Evolutionary conservation across 805 yeast genomes (phyloP).

Genomic region (Isabelozyma heimii): DNA sequence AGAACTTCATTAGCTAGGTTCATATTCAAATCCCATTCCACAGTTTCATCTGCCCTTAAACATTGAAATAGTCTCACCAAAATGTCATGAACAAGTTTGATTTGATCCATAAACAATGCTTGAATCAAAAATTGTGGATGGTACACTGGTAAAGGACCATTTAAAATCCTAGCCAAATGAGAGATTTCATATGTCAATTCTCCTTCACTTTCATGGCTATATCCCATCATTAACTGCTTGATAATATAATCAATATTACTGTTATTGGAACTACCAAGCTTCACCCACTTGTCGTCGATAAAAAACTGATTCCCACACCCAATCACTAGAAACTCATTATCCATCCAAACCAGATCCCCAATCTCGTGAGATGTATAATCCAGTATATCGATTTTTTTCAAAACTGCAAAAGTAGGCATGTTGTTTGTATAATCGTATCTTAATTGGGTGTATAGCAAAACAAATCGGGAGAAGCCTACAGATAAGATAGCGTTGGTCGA

Average conservation of each 20-base stretch:
- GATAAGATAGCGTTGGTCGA: conserved; percentile 60
- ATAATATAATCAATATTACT: conserved; percentile 53
- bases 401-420: conserved; percentile 72
- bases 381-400: conserved; percentile 69
- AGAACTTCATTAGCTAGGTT: conserved; percentile 17
- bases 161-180: conserved; percentile 70
- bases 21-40: conserved; percentile 34
- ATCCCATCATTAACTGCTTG: conserved; percentile 34
- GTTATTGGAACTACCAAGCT: conserved; percentile 22
- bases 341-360: conserved; percentile 88
- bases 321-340: conserved; percentile 72
- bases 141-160: conserved; percentile 86
- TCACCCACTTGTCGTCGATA: conserved; percentile 64
- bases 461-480: conserved; percentile 67
- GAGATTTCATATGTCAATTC: conserved; percentile 45
- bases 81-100: conserved; percentile 53
- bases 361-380: conserved; percentile 74
- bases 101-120: conserved; percentile 60
- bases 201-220: conserved; percentile 4
- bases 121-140: conserved; percentile 90
- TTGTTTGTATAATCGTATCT: conserved; percentile 86
- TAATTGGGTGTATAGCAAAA: conserved; percentile 72
- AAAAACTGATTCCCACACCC: conserved; percentile 91
- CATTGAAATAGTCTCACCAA: conserved; percentile 50
- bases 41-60: conserved; percentile 39